Percentiles rank a stretch among this genome's conserved stretches.
Evolutionary conservation across 2,329 filamentous ascomycete genomes (phyloP).

Genomic region (Clarireedia homoeocarpa): DNA sequence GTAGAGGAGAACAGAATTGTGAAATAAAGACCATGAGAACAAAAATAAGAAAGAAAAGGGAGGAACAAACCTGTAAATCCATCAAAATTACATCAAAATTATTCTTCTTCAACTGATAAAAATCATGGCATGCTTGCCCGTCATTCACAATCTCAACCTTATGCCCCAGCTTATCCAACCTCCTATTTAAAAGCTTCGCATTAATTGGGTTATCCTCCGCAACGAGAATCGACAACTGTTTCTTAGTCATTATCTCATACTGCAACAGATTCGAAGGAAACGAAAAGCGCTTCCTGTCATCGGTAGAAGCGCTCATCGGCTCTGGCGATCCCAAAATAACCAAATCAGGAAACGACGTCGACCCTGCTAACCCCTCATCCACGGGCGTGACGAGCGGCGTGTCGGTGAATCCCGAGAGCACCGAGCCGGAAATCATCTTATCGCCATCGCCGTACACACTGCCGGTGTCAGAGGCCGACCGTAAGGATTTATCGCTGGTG

Average conservation of each 20-base stretch:
- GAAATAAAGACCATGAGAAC: neutral
- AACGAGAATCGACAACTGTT: constrained; percentile 49
- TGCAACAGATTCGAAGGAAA: neutral
- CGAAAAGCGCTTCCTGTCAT: neutral
- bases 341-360: constrained; percentile 2
- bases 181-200: constrained; percentile 70
- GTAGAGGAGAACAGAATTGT: neutral
- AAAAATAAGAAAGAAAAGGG: neutral
- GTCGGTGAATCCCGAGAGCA: neutral
- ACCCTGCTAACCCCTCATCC: neutral
- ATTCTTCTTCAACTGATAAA: constrained; percentile 54
- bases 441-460: neutral
- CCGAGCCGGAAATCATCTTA: neutral
- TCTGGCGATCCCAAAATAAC: neutral
- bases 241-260: neutral
- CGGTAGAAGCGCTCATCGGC: neutral
- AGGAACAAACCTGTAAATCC: constrained; percentile 73
- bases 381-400: constrained; percentile 1
- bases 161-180: constrained; percentile 70
- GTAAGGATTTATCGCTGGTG: neutral
- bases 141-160: constrained; percentile 66
- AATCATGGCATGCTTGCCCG: constrained; percentile 71
- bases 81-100: constrained; percentile 78
- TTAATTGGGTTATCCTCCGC: constrained; percentile 89
- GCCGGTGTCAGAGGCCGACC: neutral